Conservation (phyloP, 371 early-diverging fungal genomes). For the Lichtheimia ornata region DNA sequence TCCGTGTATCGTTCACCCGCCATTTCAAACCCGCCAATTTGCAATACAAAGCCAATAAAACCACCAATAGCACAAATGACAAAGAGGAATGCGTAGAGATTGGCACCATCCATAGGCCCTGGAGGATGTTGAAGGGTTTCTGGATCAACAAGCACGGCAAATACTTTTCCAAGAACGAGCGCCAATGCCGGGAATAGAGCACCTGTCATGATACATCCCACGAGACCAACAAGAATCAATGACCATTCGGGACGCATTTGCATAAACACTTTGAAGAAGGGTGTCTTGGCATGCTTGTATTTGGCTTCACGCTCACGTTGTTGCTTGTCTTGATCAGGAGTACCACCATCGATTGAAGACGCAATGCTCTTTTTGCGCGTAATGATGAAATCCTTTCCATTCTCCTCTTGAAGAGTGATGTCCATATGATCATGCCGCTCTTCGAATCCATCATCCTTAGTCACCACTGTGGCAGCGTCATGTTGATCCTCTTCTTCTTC, state of each 20-base stretch:
- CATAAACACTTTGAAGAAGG: slow-evolving; percentile 31
- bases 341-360: slow-evolving; percentile 29
- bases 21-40: slow-evolving; percentile 32
- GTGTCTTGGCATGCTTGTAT: slow-evolving; percentile 47
- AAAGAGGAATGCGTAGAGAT: slow-evolving; percentile 77
- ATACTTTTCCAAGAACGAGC: slow-evolving; percentile 17
- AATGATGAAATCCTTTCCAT: slow-evolving; percentile 8
- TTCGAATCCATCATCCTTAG: slow-evolving; percentile 5
- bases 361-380: slow-evolving; percentile 28
- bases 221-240: slow-evolving; percentile 33
- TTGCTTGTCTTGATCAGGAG: slow-evolving; percentile 34
- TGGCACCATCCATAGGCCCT: slow-evolving; percentile 47
- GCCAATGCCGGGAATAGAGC: slow-evolving; percentile 35
- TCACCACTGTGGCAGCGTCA: slow-evolving; percentile 10
- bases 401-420: not conserved
- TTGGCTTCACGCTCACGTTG: slow-evolving; percentile 44
- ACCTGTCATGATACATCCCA: slow-evolving; percentile 56
- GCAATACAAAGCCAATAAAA: slow-evolving; percentile 36
- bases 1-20: slow-evolving; percentile 56
- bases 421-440: not conserved
- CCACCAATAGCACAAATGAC: slow-evolving; percentile 48
- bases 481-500: slow-evolving; percentile 15
- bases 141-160: slow-evolving; percentile 22
- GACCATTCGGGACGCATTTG: slow-evolving; percentile 42
- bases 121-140: not conserved